These are phyloP conservation scores for Cyberlindnera misumaiensis DNA, from an alignment of 805 yeast species.

Conservation along the genomic window DNA sequence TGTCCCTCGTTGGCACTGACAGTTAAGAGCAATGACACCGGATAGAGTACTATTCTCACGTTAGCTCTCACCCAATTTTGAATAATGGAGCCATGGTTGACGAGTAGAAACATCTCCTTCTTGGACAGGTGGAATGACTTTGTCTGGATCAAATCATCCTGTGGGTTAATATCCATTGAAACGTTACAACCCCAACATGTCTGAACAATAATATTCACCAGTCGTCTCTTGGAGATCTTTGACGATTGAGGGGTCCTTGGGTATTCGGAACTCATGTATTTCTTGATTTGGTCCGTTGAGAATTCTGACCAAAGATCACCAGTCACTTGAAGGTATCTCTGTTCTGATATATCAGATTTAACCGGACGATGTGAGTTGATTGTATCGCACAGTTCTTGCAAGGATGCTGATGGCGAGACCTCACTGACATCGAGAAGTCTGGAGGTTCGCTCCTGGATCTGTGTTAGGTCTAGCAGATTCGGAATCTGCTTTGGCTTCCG, in stretches of 20 bases:
- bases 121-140: constrained; percentile 16
- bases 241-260: constrained; percentile 4
- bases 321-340: constrained; percentile 14
- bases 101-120: constrained; percentile 17
- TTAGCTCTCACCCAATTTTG: constrained; percentile 22
- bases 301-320: constrained; percentile 10
- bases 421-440: constrained; percentile 5
- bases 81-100: constrained; percentile 15
- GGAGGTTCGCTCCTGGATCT: constrained; percentile 5
- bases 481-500: neutral
- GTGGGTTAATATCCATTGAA: constrained; percentile 10
- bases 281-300: constrained; percentile 12
- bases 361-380: constrained; percentile 14
- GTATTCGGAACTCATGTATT: constrained; percentile 6
- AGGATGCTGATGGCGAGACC: constrained; percentile 1
- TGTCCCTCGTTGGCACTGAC: constrained; percentile 19
- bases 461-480: neutral
- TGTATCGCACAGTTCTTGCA: constrained; percentile 4
- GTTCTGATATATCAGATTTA: constrained; percentile 10
- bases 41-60: constrained; percentile 17
- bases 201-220: constrained; percentile 7
- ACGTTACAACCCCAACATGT: constrained; percentile 14
- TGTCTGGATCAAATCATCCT: constrained; percentile 12
- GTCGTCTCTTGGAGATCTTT: constrained; percentile 3
- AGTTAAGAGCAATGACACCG: constrained; percentile 16